A percentile compares a stretch with the other conserved stretches of the same genome.
Evolutionary conservation across 805 yeast genomes (phyloP).

Genomic region (Hanseniaspora hatyaiensis): DNA sequence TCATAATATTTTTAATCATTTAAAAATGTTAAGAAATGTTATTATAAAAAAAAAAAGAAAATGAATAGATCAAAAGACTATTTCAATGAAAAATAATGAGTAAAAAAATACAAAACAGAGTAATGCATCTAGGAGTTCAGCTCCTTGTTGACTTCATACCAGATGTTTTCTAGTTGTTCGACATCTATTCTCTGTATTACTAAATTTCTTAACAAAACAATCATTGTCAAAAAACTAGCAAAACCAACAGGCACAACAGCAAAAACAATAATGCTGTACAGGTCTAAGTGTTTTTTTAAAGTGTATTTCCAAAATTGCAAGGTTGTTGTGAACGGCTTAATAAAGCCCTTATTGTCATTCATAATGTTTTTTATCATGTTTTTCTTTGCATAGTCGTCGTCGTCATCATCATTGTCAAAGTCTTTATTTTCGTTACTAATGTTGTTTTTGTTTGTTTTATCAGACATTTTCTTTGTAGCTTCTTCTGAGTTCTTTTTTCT

Average conservation of each 20-base stretch:
- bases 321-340: conserved; percentile 27
- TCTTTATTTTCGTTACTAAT: too few species aligned
- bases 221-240: conserved; percentile 87
- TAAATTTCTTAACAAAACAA: conserved; percentile 63
- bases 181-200: conserved; percentile 62
- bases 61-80: too few species aligned
- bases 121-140: neutral
- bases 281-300: conserved; percentile 56
- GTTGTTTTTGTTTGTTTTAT: too few species aligned
- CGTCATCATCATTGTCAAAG: neutral
- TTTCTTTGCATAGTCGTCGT: neutral
- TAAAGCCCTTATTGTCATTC: conserved; percentile 20
- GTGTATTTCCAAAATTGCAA: conserved; percentile 21
- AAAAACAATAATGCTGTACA: conserved; percentile 80
- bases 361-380: neutral
- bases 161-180: conserved; percentile 28
- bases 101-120: neutral
- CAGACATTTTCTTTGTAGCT: too few species aligned
- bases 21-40: too few species aligned
- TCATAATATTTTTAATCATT: too few species aligned
- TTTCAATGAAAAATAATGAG: too few species aligned
- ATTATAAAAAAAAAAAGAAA: too few species aligned
- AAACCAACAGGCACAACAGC: conserved; percentile 97
- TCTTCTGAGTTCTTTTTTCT: conserved; percentile 15
- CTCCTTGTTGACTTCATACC: conserved; percentile 15